Evolutionary conservation across 139 green algal genomes (phyloP), one percentile per base, ranked within the genome.

Genomic region (Protoeuglena noctilucae): DNA sequence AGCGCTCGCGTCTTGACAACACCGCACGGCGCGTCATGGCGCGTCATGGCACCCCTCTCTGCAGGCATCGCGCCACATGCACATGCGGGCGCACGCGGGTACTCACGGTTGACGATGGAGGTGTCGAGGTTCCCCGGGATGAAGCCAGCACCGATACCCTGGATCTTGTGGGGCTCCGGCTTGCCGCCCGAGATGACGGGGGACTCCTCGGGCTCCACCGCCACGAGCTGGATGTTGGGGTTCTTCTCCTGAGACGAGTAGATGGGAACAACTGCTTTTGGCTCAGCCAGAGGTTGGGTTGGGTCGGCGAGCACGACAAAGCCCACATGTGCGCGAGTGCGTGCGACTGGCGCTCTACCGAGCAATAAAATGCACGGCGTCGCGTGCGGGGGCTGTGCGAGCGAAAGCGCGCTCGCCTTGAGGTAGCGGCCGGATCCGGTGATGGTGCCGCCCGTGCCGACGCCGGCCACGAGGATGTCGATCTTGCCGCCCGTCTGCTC

Each of bases 91-190:
- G 23, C 51, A 57, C 47, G 21, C 24, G 19, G 21, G n/a, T n/a
- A n/a, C n/a, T n/a, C n/a, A n/a, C n/a, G n/a, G 56, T 92, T 75
- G 40, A 91, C 68, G 18, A 97, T 34, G n/a, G 51, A 28, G 3
- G 72, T 75, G 58, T 94, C 76, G 17, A 94, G 69, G 62, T 87
- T 87, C 34, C 73, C 81, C 16, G 91, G 91, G 5, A 98, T 77
- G 60, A 98, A 97, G 6, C 91, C 91, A 28, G 51, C 51, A 43
- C 22, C 27, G 28, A 81, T 78, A 45, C 67, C 82, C 62, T 94
- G 88, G 63, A 97, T 96, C 70, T 95, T 95, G 75, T 96, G 88
- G 1, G 86, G 88, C 1, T 88, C 83, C 7, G 86, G 84, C 53
- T 68, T 74, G 57, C 81, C 78, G 27, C 81, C 70, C 54, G 25